Evolutionary conservation across 257 asterid species (phyloP).

Genomic region (Jasminum sambac): DNA sequence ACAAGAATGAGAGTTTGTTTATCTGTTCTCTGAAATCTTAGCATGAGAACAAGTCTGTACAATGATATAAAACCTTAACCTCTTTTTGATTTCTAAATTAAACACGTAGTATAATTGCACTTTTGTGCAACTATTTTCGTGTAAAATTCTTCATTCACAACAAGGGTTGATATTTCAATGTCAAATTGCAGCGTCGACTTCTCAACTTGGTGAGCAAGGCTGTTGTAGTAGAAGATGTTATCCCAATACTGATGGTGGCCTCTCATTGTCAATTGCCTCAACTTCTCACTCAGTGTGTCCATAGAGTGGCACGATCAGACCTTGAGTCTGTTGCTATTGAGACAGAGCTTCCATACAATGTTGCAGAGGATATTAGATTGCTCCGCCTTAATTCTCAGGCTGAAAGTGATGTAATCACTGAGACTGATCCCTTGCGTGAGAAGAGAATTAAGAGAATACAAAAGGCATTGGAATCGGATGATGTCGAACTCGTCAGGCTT

Average conservation of each 20-base stretch:
- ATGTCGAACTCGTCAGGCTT: constrained; percentile 63
- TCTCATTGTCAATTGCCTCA: constrained; percentile 51
- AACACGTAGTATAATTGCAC: background rate
- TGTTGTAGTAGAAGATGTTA: constrained; percentile 52
- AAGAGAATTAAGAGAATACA: constrained; percentile 57
- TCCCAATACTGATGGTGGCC: constrained; percentile 56
- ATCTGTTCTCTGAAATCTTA: background rate
- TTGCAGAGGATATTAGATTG: constrained; percentile 43
- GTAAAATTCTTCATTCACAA: background rate
- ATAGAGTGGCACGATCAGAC: constrained; percentile 57
- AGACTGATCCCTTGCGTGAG: constrained; percentile 41
- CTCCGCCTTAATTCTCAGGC: constrained; percentile 32
- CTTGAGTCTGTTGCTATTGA: constrained; percentile 47
- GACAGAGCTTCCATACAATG: constrained; percentile 48
- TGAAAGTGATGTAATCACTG: constrained; percentile 31
- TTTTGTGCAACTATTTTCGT: background rate
- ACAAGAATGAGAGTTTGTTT: background rate
- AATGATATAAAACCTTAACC: background rate
- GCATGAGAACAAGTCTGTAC: background rate
- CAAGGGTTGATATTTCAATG: constrained; percentile 14
- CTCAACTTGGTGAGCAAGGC: constrained; percentile 59
- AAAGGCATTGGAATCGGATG: constrained; percentile 73
- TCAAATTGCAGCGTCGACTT: constrained; percentile 61
- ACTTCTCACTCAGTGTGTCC: constrained; percentile 50
- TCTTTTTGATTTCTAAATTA: background rate